Evolutionary conservation across 2,329 filamentous ascomycete genomes (phyloP).

Genomic region (Xylaria sp.): DNA sequence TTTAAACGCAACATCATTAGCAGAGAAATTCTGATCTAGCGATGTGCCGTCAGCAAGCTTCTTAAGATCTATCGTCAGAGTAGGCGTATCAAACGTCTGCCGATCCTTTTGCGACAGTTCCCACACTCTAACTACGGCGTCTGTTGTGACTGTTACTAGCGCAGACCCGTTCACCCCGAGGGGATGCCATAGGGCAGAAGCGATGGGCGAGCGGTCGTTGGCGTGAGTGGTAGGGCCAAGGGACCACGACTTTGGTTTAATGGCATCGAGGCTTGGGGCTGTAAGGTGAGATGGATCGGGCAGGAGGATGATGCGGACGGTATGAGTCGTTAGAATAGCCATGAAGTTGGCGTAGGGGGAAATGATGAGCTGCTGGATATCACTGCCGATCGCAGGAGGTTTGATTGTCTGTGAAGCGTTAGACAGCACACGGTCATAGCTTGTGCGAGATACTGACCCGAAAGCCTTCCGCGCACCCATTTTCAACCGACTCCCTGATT

Average conservation of each 20-base stretch:
- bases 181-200: constrained; percentile 91
- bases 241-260: constrained; percentile 88
- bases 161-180: constrained; percentile 84
- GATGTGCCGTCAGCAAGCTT: constrained; percentile 88
- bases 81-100: constrained; percentile 86
- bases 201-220: constrained; percentile 82
- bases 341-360: constrained; percentile 86
- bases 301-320: constrained; percentile 86
- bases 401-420: constrained; percentile 71
- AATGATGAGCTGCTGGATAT: constrained; percentile 85
- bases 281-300: constrained; percentile 83
- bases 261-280: constrained; percentile 71
- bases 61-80: constrained; percentile 86
- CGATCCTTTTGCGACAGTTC: constrained; percentile 86
- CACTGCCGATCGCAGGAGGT: constrained; percentile 79
- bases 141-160: constrained; percentile 87
- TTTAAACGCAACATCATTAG: constrained; percentile 77
- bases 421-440: constrained; percentile 14
- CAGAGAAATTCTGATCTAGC: constrained; percentile 83
- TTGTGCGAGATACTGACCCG: constrained; percentile 53
- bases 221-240: constrained; percentile 94
- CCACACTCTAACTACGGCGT: constrained; percentile 91
- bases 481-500: constrained; percentile 45
- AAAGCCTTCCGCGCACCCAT: constrained; percentile 56
- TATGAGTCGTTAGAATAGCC: constrained; percentile 87